Base-by-base conservation (phyloP, 2,329 filamentous ascomycete species). In the Colletotrichum navitas region DNA sequence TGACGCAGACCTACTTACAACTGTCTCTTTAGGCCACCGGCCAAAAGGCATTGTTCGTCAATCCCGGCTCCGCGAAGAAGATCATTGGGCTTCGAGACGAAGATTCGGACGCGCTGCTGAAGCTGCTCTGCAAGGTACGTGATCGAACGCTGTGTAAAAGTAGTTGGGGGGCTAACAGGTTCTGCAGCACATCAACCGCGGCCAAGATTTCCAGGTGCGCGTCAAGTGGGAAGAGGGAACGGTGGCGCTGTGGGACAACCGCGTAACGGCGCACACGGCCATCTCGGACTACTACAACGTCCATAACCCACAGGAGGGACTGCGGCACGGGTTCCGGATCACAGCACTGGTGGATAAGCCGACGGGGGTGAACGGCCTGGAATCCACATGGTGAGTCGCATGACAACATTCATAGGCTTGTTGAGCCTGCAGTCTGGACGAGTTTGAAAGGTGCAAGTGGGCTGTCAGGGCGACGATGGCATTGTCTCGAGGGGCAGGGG, bases 11-110 rank as follows among this genome's bases (percentile, higher is more conserved):
- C 34, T 34, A 10, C 34, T 34, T 34, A 34, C 34, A 34, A 34
- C 10, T 34, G 8, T 34, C 10, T 34, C 34, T 34, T 10, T 34
- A 34, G 34, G 34, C 34, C 8, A 78, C 77, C 1, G 76, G 76
- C 0, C 75, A 78, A 56, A 78, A 77, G 29, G 75, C 76, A 0
- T 67, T 78, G 1, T 79, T 78, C 61, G 65, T 78, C 63, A 85
- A 75, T 56, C 69, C 71, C 1, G 74, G 69, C 1, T 75, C 96
- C 83, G 95, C 93, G 5, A 90, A 93, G 62, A 86, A 91, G 39
- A 95, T 97, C 65, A 88, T 95, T 1, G 94, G 93, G 16, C 89
- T 92, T 77, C 97, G 97, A 83, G 93, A 94, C 78, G 94, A 97
- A 78, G 94, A 97, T 79, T 94, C 91, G 1, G 94, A 97, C 74